These are phyloP conservation scores for Chaetomiaceae sp. DNA, from an alignment of 2,329 filamentous ascomycete species.

Conservation along the genomic window DNA sequence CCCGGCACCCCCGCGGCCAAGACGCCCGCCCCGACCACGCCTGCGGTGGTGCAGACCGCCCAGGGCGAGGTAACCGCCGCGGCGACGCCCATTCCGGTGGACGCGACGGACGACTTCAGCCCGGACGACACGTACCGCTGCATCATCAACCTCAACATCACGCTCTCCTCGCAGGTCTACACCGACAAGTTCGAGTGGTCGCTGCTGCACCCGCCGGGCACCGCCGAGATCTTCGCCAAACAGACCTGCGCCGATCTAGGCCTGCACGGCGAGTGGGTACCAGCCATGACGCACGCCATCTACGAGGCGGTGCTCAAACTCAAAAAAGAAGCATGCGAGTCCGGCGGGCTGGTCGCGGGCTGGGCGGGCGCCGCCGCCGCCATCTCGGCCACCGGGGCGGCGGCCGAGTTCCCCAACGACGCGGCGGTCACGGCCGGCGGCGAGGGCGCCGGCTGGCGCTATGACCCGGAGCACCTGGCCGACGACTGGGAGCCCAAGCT, in stretches of 20 bases:
- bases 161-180: conserved; percentile 84
- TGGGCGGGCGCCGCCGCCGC: conserved; percentile 42
- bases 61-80: conserved; percentile 57
- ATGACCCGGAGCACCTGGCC: conserved; percentile 83
- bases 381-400: conserved; percentile 43
- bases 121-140: conserved; percentile 94
- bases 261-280: conserved; percentile 85
- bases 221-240: conserved; percentile 86
- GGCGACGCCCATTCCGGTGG: conserved; percentile 57
- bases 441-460: conserved; percentile 74
- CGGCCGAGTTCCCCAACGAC: conserved; percentile 77
- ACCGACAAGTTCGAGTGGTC: conserved; percentile 99
- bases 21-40: conserved; percentile 10
- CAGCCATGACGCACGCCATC: conserved; percentile 90
- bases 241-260: conserved; percentile 90
- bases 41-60: conserved; percentile 17
- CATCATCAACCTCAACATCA: conserved; percentile 84
- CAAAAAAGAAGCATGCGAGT: conserved; percentile 95
- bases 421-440: conserved; percentile 48
- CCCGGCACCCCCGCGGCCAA: conserved; percentile 41
- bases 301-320: conserved; percentile 88
- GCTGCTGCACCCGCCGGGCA: conserved; percentile 81
- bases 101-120: conserved; percentile 71
- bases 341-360: conserved; percentile 74
- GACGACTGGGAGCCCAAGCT: conserved; percentile 81